Conservation (phyloP, 768 basidiomycete species). For the Jaapia argillacea region DNA sequence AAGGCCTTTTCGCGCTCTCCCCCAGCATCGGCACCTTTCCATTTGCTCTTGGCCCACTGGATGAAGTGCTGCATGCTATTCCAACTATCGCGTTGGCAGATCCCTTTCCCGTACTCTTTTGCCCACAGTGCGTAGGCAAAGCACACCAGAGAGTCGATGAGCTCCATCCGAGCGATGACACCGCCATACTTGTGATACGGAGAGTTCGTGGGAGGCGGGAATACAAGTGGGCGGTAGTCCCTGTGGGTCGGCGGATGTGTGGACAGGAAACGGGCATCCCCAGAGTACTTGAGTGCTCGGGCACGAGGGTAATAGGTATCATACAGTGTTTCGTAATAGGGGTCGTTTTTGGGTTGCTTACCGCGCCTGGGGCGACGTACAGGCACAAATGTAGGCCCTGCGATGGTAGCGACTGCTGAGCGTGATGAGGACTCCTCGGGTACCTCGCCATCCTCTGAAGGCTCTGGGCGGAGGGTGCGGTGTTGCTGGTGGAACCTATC, state of each 20-base stretch:
- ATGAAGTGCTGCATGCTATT: constrained; percentile 58
- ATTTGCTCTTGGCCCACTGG: constrained; percentile 64
- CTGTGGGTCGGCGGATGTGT: constrained; percentile 55
- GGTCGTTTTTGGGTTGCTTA: constrained; percentile 20
- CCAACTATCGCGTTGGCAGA: constrained; percentile 57
- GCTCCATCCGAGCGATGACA: constrained; percentile 69
- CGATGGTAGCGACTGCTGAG: constrained; percentile 14
- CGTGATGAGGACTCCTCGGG: constrained; percentile 24
- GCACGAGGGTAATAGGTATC: constrained; percentile 63
- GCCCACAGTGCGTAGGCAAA: constrained; percentile 82
- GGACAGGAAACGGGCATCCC: constrained; percentile 70
- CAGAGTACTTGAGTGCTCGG: constrained; percentile 75
- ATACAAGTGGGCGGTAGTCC: constrained; percentile 50
- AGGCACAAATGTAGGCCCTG: constrained; percentile 31
- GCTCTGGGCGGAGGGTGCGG: constrained; percentile 26
- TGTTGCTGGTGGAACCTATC: constrained; percentile 16
- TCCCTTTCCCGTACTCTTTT: constrained; percentile 48
- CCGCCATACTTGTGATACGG: constrained; percentile 69
- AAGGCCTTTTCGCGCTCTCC: constrained; percentile 50
- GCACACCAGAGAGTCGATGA: constrained; percentile 72
- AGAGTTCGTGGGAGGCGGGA: constrained; percentile 57
- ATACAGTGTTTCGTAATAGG: constrained; percentile 51
- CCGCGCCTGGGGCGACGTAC: constrained; percentile 62
- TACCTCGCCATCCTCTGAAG: constrained; percentile 37
- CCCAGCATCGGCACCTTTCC: constrained; percentile 33